Conservation (phyloP, 371 early-diverging fungal genomes). For the Mucor velutinosus region DNA sequence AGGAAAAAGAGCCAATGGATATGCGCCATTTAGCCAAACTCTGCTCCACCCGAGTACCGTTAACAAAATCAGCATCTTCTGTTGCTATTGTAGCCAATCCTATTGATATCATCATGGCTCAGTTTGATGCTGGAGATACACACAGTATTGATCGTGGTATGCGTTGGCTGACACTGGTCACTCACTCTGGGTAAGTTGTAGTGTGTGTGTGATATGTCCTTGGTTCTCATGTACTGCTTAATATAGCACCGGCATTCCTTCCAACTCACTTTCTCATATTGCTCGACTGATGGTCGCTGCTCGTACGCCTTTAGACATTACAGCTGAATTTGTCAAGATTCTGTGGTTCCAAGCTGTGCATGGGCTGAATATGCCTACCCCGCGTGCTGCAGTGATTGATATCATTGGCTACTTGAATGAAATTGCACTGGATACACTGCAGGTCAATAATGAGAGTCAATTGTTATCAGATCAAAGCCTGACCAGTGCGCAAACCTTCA, state of each 20-base stretch:
- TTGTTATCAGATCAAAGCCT: constrained; percentile 26
- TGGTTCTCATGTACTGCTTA: background rate
- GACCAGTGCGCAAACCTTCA: constrained; percentile 31
- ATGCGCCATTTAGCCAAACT: constrained; percentile 36
- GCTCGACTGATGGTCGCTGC: constrained; percentile 35
- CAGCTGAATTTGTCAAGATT: constrained; percentile 41
- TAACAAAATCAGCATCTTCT: background rate
- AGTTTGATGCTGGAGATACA: constrained; percentile 32
- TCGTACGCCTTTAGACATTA: constrained; percentile 26
- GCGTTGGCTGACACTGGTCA: constrained; percentile 45
- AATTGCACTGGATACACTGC: constrained; percentile 28
- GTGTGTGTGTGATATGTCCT: too few relatives aligned
- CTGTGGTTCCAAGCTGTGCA: constrained; percentile 55
- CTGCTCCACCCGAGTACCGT: constrained; percentile 20
- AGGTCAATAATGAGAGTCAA: constrained; percentile 21
- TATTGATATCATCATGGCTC: constrained; percentile 34
- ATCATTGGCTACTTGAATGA: constrained; percentile 48
- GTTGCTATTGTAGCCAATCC: constrained; percentile 21
- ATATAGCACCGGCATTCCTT: constrained; percentile 46
- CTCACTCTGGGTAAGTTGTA: constrained; percentile 46
- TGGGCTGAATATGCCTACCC: constrained; percentile 26
- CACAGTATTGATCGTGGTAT: constrained; percentile 43
- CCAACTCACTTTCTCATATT: constrained; percentile 37
- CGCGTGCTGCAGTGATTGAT: constrained; percentile 42
- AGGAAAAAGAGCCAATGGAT: constrained; percentile 40